Base-by-base conservation (phyloP, 2,329 filamentous ascomycete species). In the Phaeoacremonium minimum region DNA sequence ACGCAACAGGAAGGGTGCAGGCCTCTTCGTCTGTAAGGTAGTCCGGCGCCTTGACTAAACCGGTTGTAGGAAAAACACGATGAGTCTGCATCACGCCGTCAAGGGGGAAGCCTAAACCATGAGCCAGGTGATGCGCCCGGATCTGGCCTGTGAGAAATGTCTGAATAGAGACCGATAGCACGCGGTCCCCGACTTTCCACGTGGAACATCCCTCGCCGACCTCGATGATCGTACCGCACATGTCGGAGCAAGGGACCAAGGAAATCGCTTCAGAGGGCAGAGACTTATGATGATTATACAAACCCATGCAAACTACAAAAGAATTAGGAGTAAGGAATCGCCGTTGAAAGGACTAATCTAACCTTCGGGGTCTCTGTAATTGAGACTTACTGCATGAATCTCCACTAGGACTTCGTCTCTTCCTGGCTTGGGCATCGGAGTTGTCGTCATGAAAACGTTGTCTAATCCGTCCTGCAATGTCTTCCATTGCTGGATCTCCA, bases 191-290 rank as follows among this genome's bases (percentile, higher is more conserved):
- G n/a, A 63, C 57, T 36, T 67, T 64, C 63, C 75, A 76, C 20
- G 50, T 47, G 5, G 43, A 32, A 6, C 61, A 60, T n/a, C 60
- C 63, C 14, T 65, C 53, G 20, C 75, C 73, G 19, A 73, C 48
- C 11, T 66, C 55, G 3, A 75, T 61, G 32, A 87, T 64, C 7
- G 68, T 67, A 30, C 83, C 83, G 58, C 80, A 83, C 69, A 83
- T 84, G 57, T 87, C 83, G 15, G 80, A 83, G 56, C 77, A 82
- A 2, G 81, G 80, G 2, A 86, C 76, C 9, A 85, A 48, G 12
- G 56, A 42, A 31, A 77, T 60, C 4, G 69, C 67, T 11, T 56
- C 42, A n/a, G n/a, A n/a, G n/a, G n/a, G n/a, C 30, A 77, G 59
- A 4, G 69, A 67, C 46, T 72, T 69, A 61, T 85, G 79, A 57